Evolutionary conservation across 768 basidiomycete genomes (phyloP).

Genomic region (Thelephora ganbajun): DNA sequence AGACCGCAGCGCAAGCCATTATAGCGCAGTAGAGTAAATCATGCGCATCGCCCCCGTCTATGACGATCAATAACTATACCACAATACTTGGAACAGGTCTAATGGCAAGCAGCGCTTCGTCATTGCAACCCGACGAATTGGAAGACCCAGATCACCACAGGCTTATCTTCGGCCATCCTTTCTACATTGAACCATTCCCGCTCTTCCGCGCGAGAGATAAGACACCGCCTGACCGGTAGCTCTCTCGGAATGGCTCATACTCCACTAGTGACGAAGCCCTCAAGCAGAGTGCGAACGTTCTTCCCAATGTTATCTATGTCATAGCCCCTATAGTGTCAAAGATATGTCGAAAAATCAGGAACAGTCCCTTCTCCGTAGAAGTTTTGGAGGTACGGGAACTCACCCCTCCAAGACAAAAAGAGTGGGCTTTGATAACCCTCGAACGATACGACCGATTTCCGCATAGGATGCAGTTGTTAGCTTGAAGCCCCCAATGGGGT

Average conservation of each 20-base stretch:
- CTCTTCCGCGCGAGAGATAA: too few species aligned
- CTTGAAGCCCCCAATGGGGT: constrained; percentile 19
- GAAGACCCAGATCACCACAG: constrained; percentile 2
- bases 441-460: constrained; percentile 14
- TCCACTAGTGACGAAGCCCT: constrained; percentile 12
- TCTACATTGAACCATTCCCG: too few species aligned
- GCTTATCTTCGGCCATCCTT: constrained; percentile 7
- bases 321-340: constrained; percentile 13
- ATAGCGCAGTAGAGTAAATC: too few species aligned
- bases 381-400: background rate
- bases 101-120: too few species aligned
- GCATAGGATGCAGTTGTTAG: constrained; percentile 15
- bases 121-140: too few species aligned
- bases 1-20: too few species aligned
- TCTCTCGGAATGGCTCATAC: too few species aligned
- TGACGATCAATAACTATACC: too few species aligned
- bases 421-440: constrained; percentile 9
- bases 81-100: too few species aligned
- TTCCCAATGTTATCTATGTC: constrained; percentile 14
- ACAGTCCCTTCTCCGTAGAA: too few species aligned
- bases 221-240: too few species aligned
- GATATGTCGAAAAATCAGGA: background rate
- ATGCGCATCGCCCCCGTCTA: too few species aligned
- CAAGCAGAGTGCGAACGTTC: constrained; percentile 16
- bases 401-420: constrained; percentile 24